Conservation (phyloP, 2,329 filamentous ascomycete genomes). For the Lomentospora prolificans region DNA sequence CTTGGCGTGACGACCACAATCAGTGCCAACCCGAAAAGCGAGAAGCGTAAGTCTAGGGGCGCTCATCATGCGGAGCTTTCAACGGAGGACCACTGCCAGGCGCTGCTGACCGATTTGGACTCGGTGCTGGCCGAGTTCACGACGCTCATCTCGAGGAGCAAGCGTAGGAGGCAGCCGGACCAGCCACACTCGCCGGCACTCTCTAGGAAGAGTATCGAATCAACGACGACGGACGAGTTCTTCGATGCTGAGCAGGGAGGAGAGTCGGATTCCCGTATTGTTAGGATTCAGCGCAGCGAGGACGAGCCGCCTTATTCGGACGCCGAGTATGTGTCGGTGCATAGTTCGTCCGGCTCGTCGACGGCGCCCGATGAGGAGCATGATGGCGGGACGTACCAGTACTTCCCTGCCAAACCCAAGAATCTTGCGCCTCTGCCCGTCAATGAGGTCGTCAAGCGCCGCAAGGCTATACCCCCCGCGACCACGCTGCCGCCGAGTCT, state of each 20-base stretch:
- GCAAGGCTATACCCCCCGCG: conserved; percentile 61
- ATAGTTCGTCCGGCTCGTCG: conserved; percentile 48
- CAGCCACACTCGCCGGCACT: conserved; percentile 30
- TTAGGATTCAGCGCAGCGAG: conserved; percentile 65
- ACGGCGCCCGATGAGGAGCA: conserved; percentile 50
- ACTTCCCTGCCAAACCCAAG: conserved; percentile 71
- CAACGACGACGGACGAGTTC: conserved; percentile 76
- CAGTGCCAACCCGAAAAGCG: conserved; percentile 17
- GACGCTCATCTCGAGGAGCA: conserved; percentile 65
- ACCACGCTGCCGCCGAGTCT: conserved; percentile 78
- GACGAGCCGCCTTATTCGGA: conserved; percentile 50
- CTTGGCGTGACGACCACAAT: conserved; percentile 22
- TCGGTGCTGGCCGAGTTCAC: conserved; percentile 76
- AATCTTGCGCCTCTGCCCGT: conserved; percentile 70
- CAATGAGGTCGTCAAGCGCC: conserved; percentile 51
- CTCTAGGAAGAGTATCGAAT: conserved; percentile 64
- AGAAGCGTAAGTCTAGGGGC: conserved; percentile 26
- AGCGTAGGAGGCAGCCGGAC: conserved; percentile 56
- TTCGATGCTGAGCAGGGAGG: conserved; percentile 76
- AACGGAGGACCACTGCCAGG: conserved; percentile 73
- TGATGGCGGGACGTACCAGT: conserved; percentile 44
- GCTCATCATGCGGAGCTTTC: conserved; percentile 45
- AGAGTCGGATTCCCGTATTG: conserved; percentile 52
- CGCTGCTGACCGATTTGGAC: conserved; percentile 77
- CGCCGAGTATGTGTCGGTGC: conserved; percentile 41